Evolutionary conservation across 2,329 filamentous ascomycete species (phyloP), one percentile per base, ranked within the genome.

Genomic region (Stemphylium lycopersici): DNA sequence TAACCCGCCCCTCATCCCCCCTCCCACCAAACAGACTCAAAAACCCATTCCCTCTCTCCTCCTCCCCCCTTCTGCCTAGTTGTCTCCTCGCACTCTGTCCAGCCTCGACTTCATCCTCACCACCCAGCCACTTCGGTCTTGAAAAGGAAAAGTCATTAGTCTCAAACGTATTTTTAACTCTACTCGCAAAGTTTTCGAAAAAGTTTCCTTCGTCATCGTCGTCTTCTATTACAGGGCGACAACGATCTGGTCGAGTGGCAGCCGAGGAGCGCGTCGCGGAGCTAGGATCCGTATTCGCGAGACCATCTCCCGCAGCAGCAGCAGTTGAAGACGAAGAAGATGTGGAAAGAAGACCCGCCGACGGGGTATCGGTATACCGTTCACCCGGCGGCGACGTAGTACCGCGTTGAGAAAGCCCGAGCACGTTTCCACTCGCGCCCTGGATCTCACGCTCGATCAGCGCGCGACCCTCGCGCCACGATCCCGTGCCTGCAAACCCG

Each of bases 151-250:
- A 71, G 18, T 76, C 73, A 1, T 91, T 83, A 0, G 87, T 89
- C 57, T 98, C 93, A 47, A 98, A 86, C 0, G 95, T 98, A 69
- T 99, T 99, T 76, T 88, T 90, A 65, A 99, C 87, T 32, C 93
- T 84, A 70, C 96, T 90, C 0, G 90, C 87, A 57, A 98, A 86
- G 31, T 89, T 88, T 62, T 90, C 84, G 69, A 98, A 92, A 74
- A 96, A 91, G 61, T 88, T 91, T 49, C 91, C 90, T 12, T 92
- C 87, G 29, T 90, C 88, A 1, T 84, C 82, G 0, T 84, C 83
- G 1, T 85, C 82, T 0, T 84, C 82, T 33, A 75, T 62, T 24
- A 66, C 54, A 50, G 69, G 63, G 39, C 65, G 60, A 18, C 68
- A 52, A 3, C 63, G 53, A 29, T 61, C 68, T 2, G 58, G 53